Percentiles rank a stretch among this genome's conserved stretches.
Conservation (phyloP, 257 asterid species). For the Rauvolfia tetraphylla region DNA sequence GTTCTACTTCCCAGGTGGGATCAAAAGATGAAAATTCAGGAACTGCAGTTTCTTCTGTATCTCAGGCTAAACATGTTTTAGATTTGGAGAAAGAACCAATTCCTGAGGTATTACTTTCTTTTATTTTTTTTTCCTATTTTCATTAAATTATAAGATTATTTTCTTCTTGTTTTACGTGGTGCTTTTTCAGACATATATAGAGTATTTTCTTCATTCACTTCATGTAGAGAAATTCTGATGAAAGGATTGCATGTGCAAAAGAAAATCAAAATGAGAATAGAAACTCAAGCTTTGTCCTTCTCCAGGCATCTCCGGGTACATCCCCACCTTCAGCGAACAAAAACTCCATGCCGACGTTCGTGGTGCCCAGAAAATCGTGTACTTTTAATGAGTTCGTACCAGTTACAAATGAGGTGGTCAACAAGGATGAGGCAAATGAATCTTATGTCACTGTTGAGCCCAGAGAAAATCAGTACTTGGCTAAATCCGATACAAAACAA, state of each 20-base stretch:
- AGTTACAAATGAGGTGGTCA: conserved; percentile 36
- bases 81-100: conserved; percentile 54
- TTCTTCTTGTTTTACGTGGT: background rate
- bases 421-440: conserved; percentile 42
- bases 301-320: conserved; percentile 38
- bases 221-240: conserved; percentile 51
- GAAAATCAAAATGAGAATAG: conserved; percentile 38
- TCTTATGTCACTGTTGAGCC: conserved; percentile 54
- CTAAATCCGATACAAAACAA: conserved; percentile 34
- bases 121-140: conserved; percentile 5
- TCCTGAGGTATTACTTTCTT: conserved; percentile 52
- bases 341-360: conserved; percentile 28
- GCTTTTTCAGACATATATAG: background rate
- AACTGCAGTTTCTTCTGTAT: conserved; percentile 34
- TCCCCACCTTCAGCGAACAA: conserved; percentile 33
- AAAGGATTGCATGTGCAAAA: conserved; percentile 34
- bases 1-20: conserved; percentile 43
- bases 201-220: conserved; percentile 18
- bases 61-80: conserved; percentile 35
- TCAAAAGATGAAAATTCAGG: conserved; percentile 56
- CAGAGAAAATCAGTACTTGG: conserved; percentile 32
- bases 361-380: conserved; percentile 35
- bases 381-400: conserved; percentile 51
- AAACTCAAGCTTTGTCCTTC: conserved; percentile 36
- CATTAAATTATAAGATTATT: conserved; percentile 4